phyloP scores from a whole-genome alignment of 176 grass and related monocot genomes.

The Metroxylon sagu region DNA sequence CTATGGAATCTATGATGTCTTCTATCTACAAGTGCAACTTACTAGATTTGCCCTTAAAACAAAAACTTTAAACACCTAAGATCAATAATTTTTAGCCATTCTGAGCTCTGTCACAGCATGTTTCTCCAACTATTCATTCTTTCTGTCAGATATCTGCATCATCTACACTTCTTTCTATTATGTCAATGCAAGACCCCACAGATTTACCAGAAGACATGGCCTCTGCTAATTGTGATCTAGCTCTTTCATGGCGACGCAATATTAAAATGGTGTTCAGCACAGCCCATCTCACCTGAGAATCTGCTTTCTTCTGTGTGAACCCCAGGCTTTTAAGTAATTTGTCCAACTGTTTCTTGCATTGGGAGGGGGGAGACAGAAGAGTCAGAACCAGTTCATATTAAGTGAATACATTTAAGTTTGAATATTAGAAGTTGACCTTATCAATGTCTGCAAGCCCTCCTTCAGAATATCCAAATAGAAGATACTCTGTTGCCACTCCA shows the following conservation, averaged over 20 bases:
- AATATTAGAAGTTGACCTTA: slow-evolving; percentile 24
- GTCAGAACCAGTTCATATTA: background rate
- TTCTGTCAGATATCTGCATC: slow-evolving; percentile 8
- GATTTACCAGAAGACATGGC: slow-evolving; percentile 34
- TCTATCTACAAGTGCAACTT: too few relatives aligned
- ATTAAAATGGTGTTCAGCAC: slow-evolving; percentile 35
- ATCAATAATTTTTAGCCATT: too few relatives aligned
- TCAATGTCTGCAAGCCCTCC: slow-evolving; percentile 57
- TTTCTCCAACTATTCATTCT: too few relatives aligned
- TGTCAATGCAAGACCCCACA: slow-evolving; percentile 29
- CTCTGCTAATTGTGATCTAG: slow-evolving; percentile 28
- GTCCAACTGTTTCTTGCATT: slow-evolving; percentile 20
- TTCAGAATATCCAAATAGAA: slow-evolving; percentile 68
- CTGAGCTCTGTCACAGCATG: too few relatives aligned
- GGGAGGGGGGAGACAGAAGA: background rate
- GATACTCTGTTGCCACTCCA: slow-evolving; percentile 66
- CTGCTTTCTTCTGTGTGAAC: slow-evolving; percentile 35
- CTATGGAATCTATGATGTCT: too few relatives aligned
- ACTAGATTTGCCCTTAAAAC: too few relatives aligned
- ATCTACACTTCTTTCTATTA: slow-evolving; percentile 26
- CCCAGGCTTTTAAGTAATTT: slow-evolving; percentile 37
- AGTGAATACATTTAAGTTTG: background rate
- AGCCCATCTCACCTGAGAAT: slow-evolving; percentile 43
- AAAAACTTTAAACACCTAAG: too few relatives aligned
- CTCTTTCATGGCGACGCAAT: slow-evolving; percentile 34